Percentiles rank a stretch among this genome's conserved stretches.
phyloP scores from a whole-genome alignment of 179 eudicot species.

The Nepenthes alata region DNA sequence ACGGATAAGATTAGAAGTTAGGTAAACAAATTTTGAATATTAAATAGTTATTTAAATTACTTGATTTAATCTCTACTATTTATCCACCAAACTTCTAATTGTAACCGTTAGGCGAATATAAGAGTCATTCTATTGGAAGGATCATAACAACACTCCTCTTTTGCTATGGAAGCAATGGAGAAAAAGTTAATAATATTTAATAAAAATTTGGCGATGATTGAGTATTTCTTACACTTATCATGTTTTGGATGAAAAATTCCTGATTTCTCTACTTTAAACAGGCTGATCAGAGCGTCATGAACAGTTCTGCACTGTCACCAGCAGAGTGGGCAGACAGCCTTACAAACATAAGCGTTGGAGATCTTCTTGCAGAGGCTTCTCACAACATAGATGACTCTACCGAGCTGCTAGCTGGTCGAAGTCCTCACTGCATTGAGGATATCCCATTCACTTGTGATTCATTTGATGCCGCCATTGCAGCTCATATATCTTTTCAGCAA shows the following conservation, averaged over 20 bases:
- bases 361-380: conserved; percentile 46
- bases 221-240: not conserved
- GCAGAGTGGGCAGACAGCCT: conserved; percentile 83
- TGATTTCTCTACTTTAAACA: conserved; percentile 10
- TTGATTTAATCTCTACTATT: too few relatives aligned
- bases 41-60: too few relatives aligned
- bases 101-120: too few relatives aligned
- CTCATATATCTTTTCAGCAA: conserved; percentile 56
- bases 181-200: not conserved
- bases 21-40: too few relatives aligned
- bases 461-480: conserved; percentile 98
- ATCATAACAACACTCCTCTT: too few relatives aligned
- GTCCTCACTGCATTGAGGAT: conserved; percentile 33
- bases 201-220: not conserved
- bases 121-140: too few relatives aligned
- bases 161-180: not conserved
- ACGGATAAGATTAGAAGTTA: too few relatives aligned
- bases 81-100: too few relatives aligned
- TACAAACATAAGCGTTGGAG: conserved; percentile 63
- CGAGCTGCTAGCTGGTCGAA: conserved; percentile 20
- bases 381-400: conserved; percentile 21
- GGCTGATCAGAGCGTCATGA: conserved; percentile 27
- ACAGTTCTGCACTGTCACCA: conserved; percentile 26
- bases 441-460: conserved; percentile 71
- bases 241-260: not conserved